Percentiles rank a stretch among this genome's conserved stretches.
These are phyloP conservation scores for Oropetium thomaeum DNA, from an alignment of 176 grass and related monocot genomes.

Conservation along the genomic window DNA sequence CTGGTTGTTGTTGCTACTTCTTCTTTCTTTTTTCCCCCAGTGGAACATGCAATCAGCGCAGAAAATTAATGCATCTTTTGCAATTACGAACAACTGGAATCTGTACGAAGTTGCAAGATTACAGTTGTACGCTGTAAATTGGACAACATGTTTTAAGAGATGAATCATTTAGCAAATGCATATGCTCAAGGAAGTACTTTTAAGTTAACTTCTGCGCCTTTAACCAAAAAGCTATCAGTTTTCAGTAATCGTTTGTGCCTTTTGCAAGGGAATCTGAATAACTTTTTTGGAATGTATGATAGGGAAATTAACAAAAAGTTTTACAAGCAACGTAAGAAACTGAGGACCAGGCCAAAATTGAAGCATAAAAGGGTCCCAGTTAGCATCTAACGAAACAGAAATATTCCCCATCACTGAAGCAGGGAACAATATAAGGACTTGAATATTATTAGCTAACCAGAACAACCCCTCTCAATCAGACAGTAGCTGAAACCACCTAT, in stretches of 20 bases:
- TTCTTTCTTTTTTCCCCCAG: neutral
- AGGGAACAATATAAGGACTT: neutral
- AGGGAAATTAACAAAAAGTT: neutral
- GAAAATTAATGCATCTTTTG: constrained; percentile 25
- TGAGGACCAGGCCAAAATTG: neutral
- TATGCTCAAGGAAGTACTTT: neutral
- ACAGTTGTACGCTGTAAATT: constrained; percentile 24
- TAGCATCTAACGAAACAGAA: neutral
- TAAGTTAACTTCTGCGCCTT: neutral
- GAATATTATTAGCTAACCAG: neutral
- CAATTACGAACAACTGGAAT: constrained; percentile 1
- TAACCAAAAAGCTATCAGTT: neutral
- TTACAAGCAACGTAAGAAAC: neutral
- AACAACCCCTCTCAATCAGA: neutral
- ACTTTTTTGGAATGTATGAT: neutral
- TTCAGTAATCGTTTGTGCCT: neutral
- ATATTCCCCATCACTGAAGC: neutral
- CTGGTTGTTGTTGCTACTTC: neutral
- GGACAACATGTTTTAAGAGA: constrained; percentile 17
- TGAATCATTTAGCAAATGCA: neutral
- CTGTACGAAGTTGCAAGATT: constrained; percentile 22
- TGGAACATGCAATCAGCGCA: neutral
- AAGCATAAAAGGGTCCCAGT: neutral
- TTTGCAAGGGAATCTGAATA: neutral
- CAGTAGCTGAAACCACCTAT: neutral